phyloP scores from a whole-genome alignment of 495 filamentous ascomycete genomes.

The Elaphomyces granulatus region DNA sequence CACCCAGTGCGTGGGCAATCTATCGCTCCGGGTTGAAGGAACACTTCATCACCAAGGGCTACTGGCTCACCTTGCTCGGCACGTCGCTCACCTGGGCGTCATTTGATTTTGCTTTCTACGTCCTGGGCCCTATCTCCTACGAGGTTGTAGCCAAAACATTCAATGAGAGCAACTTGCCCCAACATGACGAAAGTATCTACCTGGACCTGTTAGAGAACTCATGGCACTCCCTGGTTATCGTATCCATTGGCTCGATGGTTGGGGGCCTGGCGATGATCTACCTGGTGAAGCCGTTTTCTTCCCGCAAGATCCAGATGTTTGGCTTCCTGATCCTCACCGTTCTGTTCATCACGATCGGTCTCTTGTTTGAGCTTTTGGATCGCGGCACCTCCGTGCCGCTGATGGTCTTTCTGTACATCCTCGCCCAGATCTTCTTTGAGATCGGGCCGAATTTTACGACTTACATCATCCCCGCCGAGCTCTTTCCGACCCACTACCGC shows the following conservation, averaged over 20 bases:
- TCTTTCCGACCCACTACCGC: constrained; percentile 48
- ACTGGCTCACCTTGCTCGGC: constrained; percentile 23
- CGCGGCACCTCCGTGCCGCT: constrained; percentile 19
- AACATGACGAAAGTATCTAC: constrained; percentile 17
- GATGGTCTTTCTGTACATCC: constrained; percentile 40
- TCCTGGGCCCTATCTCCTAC: constrained; percentile 27
- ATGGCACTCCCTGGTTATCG: constrained; percentile 24
- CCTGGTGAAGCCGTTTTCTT: constrained; percentile 32
- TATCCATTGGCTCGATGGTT: constrained; percentile 35
- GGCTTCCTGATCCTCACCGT: constrained; percentile 33
- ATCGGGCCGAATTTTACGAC: constrained; percentile 43
- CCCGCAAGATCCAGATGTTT: constrained; percentile 32
- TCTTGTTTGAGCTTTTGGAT: constrained; percentile 20
- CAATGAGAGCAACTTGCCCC: constrained; percentile 9
- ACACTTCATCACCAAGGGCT: constrained; percentile 19
- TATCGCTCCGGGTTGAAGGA: constrained; percentile 11
- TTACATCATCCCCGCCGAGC: constrained; percentile 46
- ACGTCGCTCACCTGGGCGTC: constrained; percentile 26
- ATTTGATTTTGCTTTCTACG: constrained; percentile 31
- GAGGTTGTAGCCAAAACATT: constrained; percentile 30
- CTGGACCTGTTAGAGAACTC: constrained; percentile 26
- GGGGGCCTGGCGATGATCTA: constrained; percentile 32
- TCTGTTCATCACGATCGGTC: constrained; percentile 35
- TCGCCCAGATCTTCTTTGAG: constrained; percentile 51
- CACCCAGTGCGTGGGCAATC: constrained; percentile 5